Base-by-base conservation (phyloP, 495 filamentous ascomycete species). In the Penicillium lividum region DNA sequence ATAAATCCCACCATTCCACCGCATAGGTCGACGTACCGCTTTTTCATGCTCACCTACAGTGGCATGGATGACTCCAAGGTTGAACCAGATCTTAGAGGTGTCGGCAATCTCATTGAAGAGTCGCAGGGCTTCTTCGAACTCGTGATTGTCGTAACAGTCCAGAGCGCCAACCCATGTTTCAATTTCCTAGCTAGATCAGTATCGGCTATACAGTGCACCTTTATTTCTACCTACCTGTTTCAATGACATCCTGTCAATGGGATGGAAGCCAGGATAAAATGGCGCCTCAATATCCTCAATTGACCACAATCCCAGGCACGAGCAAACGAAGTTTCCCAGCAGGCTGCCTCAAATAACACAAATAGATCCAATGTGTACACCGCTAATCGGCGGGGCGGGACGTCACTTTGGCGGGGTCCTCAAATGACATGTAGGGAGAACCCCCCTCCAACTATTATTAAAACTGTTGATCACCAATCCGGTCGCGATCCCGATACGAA, bases 71-170 rank as follows among this genome's bases (percentile, higher is more conserved):
- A 99, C 94, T 53, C 95, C 94, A 75, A 92, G 94, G 70, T 99
- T 99, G 81, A 99, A 99, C 43, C 95, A 79, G 57, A 99, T 99
- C 80, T 97, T 98, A 51, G 95, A 97, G 3, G 94, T 99, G 70
- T 98, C 95, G 53, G 91, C 81, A 66, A 98, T 97, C 54, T 77
- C 80, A 51, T 90, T 89, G 68, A 98, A 99, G 54, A 85, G 80
- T 63, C 83, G 83, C 56, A 98, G 72, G 5, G 95, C 84, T 59
- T 90, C 84, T 60, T 97, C 94, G 73, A 95, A 98, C 65, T 98
- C 91, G 77, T 97, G 93, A 70, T 91, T 90, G 75, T 99, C 94
- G 77, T 98, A 99, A 67, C 89, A 87, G 54, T 82, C 87, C 28
- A 98, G 84, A 65, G 94, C 94, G 71, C 87, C 81, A 58, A 98